Conservation (phyloP, 2,329 filamentous ascomycete species). For the Colletotrichum sublineola region DNA sequence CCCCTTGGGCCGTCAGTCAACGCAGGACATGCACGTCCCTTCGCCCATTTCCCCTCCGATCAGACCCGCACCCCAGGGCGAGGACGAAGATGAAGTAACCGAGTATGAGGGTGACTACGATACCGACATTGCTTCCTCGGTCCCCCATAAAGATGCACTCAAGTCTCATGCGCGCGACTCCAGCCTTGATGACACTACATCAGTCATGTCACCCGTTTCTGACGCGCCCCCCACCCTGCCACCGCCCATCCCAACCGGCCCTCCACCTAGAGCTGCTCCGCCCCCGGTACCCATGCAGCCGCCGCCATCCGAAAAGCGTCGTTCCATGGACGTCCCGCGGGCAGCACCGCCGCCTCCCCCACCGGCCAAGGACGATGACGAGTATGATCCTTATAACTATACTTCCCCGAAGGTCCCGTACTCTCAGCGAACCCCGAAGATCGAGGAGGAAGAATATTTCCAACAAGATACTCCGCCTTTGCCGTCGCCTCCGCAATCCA, state of each 20-base stretch:
- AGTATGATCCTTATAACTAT: constrained; percentile 78
- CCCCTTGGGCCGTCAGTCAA: constrained; percentile 68
- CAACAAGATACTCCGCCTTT: constrained; percentile 54
- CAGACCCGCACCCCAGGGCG: constrained; percentile 69
- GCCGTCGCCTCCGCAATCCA: constrained; percentile 52
- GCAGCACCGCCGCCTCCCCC: constrained; percentile 76
- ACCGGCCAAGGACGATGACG: constrained; percentile 70
- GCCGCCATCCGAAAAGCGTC: constrained; percentile 63
- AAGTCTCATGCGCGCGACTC: constrained; percentile 84
- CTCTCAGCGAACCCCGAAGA: constrained; percentile 53
- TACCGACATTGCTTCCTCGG: constrained; percentile 94
- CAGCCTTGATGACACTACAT: constrained; percentile 78
- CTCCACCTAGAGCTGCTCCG: constrained; percentile 71
- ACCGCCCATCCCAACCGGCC: constrained; percentile 68
- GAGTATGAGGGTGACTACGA: constrained; percentile 99
- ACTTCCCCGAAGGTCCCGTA: constrained; percentile 53
- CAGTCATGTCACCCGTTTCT: constrained; percentile 67
- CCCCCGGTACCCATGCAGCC: constrained; percentile 76
- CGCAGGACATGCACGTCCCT: constrained; percentile 64
- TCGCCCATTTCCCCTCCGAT: constrained; percentile 58
- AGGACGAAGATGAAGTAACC: constrained; percentile 80
- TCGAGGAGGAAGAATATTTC: constrained; percentile 63
- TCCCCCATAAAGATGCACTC: constrained; percentile 92
- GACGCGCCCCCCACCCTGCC: constrained; percentile 61
- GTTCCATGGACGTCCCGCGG: constrained; percentile 79